phyloP scores from a whole-genome alignment of 2,329 filamentous ascomycete species.

The Ophiostoma montium region DNA sequence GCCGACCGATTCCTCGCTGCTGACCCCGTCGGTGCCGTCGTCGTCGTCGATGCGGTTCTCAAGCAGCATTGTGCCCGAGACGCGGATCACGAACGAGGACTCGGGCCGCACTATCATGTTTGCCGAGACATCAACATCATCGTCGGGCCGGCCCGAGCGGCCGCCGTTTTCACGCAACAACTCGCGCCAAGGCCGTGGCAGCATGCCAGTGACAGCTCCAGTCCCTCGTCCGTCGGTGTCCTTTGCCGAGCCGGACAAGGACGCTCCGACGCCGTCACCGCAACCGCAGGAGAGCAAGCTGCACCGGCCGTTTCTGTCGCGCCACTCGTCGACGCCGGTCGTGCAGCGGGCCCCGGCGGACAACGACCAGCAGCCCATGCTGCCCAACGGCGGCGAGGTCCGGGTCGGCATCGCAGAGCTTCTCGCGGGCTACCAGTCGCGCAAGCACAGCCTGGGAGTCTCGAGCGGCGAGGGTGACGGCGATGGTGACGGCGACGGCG shows the following conservation, averaged over 20 bases:
- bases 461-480: neutral
- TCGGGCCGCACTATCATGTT: conserved; percentile 65
- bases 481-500: neutral
- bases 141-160: conserved; percentile 21
- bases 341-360: neutral
- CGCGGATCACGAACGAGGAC: conserved; percentile 49
- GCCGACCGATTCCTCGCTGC: neutral
- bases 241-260: conserved; percentile 34
- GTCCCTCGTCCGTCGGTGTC: conserved; percentile 30
- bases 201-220: neutral
- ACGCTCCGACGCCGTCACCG: neutral
- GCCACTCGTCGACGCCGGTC: conserved; percentile 6
- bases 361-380: neutral
- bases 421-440: conserved; percentile 23
- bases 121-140: conserved; percentile 29
- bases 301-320: conserved; percentile 6
- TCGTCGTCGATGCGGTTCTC: conserved; percentile 46
- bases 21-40: neutral
- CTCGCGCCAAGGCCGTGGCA: conserved; percentile 31
- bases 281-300: conserved; percentile 26
- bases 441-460: neutral
- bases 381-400: conserved; percentile 17
- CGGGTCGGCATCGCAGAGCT: conserved; percentile 31
- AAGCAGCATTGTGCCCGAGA: conserved; percentile 58
- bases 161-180: conserved; percentile 29